phyloP scores from a whole-genome alignment of 1,284 basidiomycete species.

The Cystobasidium sp. region DNA sequence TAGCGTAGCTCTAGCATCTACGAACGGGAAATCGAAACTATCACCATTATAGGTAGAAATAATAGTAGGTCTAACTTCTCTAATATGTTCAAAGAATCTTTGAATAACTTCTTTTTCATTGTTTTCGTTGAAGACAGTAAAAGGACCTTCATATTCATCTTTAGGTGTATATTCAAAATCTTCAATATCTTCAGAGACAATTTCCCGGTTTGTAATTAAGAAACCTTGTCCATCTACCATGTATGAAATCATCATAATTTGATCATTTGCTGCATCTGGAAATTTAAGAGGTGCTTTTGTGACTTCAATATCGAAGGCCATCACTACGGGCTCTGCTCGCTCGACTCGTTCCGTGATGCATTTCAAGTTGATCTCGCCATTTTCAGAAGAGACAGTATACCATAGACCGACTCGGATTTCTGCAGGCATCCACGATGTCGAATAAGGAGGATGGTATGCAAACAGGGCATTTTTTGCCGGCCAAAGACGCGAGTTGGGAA shows the following conservation, averaged over 20 bases:
- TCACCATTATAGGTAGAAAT: conserved; percentile 99
- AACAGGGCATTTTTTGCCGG: background rate
- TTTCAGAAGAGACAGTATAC: conserved; percentile 82
- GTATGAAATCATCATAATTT: conserved; percentile 99
- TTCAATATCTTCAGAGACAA: conserved; percentile 95
- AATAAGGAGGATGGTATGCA: background rate
- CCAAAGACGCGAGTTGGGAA: too few relatives aligned
- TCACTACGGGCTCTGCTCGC: conserved; percentile 97
- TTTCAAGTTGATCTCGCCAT: conserved; percentile 77
- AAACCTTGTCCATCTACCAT: conserved; percentile 92
- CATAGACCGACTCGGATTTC: conserved; percentile 96
- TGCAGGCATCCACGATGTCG: conserved; percentile 48
- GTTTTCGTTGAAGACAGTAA: conserved; percentile 92
- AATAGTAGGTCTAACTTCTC: conserved; percentile 90
- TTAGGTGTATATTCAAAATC: conserved; percentile 99
- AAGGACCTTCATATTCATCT: conserved; percentile 96
- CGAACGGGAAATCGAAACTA: conserved; percentile 98
- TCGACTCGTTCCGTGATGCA: conserved; percentile 84
- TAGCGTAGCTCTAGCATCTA: conserved; percentile 81
- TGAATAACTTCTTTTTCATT: conserved; percentile 83
- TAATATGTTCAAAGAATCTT: conserved; percentile 92
- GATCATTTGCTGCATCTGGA: conserved; percentile 92
- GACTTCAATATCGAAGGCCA: conserved; percentile 99
- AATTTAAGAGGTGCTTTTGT: conserved; percentile 99
- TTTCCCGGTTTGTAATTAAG: conserved; percentile 96